phyloP scores from a whole-genome alignment of 1,284 basidiomycete genomes.

The Exobasidium cylindrosporum region DNA sequence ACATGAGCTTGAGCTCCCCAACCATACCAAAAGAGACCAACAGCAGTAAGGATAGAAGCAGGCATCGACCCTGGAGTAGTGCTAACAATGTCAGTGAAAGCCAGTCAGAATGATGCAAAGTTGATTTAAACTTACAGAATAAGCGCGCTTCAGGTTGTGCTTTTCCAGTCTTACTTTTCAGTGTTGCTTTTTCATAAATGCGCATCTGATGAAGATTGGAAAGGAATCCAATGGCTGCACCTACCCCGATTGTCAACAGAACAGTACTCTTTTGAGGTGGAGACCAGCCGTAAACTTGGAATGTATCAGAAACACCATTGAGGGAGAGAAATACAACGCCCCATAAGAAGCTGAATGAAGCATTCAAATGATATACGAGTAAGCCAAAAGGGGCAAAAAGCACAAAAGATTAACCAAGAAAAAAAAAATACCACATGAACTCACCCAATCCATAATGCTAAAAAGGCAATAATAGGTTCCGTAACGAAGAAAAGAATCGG shows the following conservation, averaged over 20 bases:
- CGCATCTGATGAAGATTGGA: neutral
- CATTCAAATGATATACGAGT: neutral
- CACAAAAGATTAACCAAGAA: neutral
- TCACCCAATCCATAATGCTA: constrained; percentile 9
- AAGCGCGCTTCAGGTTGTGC: constrained; percentile 5
- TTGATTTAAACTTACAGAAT: no score
- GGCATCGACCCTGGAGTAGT: constrained; percentile 4
- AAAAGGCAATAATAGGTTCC: constrained; percentile 8
- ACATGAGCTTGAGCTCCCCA: constrained; percentile 10
- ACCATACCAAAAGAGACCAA: constrained; percentile 11
- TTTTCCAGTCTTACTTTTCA: neutral
- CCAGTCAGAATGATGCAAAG: no score
- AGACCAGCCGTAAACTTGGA: constrained; percentile 1
- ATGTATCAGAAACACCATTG: neutral
- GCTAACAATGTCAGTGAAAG: no score
- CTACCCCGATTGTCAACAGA: neutral
- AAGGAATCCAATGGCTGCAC: neutral
- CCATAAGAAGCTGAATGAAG: constrained; percentile 4
- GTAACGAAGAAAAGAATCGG: constrained; percentile 11
- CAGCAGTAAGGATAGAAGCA: constrained; percentile 2
- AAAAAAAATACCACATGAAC: no score
- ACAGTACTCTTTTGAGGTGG: neutral
- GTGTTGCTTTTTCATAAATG: neutral
- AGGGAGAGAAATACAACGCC: constrained; percentile 6
- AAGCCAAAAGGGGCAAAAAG: neutral